Evolutionary conservation across 2,329 filamentous ascomycete genomes (phyloP).

Genomic region (Alternaria consortialis): DNA sequence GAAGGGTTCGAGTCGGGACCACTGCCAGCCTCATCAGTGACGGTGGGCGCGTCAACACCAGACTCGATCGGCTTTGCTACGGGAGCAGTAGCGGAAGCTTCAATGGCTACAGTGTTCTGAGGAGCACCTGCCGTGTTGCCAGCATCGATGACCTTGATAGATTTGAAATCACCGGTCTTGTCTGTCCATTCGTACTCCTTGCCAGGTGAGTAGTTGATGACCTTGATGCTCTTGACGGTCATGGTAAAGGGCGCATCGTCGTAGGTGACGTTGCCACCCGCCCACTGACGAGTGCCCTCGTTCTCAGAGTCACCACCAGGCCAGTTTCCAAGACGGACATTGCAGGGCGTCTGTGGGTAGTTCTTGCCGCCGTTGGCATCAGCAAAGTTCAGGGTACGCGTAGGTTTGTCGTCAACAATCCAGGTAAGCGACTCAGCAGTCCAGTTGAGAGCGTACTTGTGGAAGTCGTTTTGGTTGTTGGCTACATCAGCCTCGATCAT

Average conservation of each 20-base stretch:
- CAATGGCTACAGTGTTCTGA: conserved; percentile 35
- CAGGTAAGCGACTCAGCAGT: conserved; percentile 72
- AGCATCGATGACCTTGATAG: conserved; percentile 57
- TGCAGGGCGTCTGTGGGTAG: conserved; percentile 82
- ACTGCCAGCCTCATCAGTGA: conserved; percentile 15
- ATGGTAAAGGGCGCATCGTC: conserved; percentile 60
- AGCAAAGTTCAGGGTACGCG: conserved; percentile 69
- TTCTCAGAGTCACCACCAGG: conserved; percentile 58
- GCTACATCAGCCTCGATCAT: conserved; percentile 68
- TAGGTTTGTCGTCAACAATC: conserved; percentile 72
- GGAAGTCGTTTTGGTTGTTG: conserved; percentile 63
- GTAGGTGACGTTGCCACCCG: conserved; percentile 66
- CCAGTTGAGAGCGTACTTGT: conserved; percentile 80
- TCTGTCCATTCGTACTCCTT: conserved; percentile 62
- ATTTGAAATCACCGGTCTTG: conserved; percentile 57
- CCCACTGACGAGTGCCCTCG: conserved; percentile 72
- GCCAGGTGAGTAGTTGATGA: conserved; percentile 63
- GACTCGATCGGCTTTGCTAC: conserved; percentile 35
- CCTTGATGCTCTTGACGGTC: conserved; percentile 60
- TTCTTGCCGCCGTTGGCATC: conserved; percentile 66
- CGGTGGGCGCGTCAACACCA: conserved; percentile 34
- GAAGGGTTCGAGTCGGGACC: background rate
- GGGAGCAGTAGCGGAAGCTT: conserved; percentile 40
- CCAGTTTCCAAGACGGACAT: conserved; percentile 58
- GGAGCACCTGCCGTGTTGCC: conserved; percentile 46